Percentiles rank a stretch among this genome's conserved stretches.
These are phyloP conservation scores for Spiromastix sp. DNA, from an alignment of 2,329 filamentous ascomycete genomes.

Conservation along the genomic window DNA sequence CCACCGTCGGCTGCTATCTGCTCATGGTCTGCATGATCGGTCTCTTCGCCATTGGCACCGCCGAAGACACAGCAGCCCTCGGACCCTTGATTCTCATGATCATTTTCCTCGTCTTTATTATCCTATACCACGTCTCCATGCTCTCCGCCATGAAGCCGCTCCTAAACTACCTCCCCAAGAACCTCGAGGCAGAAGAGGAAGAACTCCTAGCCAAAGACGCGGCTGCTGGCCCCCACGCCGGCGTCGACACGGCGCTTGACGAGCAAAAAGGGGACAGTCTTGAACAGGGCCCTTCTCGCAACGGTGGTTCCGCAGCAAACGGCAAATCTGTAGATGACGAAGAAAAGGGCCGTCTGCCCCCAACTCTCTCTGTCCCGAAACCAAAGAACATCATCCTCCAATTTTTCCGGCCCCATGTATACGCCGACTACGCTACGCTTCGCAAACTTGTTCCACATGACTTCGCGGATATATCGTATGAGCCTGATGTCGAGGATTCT, in stretches of 20 bases:
- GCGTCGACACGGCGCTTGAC: slow-evolving; percentile 10
- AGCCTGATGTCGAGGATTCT: slow-evolving; percentile 49
- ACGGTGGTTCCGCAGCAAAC: slow-evolving; percentile 20
- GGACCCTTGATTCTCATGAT: slow-evolving; percentile 68
- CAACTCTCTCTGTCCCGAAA: slow-evolving; percentile 17
- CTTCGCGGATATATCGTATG: slow-evolving; percentile 49
- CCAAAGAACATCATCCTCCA: slow-evolving; percentile 28
- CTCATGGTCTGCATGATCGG: slow-evolving; percentile 75
- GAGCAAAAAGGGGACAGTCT: slow-evolving; percentile 15
- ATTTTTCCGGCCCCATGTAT: slow-evolving; percentile 70
- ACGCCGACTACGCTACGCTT: slow-evolving; percentile 61
- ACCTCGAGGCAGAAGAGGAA: slow-evolving; percentile 51
- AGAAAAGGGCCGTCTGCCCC: too few relatives aligned
- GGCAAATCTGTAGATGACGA: too few relatives aligned
- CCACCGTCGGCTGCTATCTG: slow-evolving; percentile 75
- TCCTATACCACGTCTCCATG: slow-evolving; percentile 63
- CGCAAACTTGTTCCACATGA: slow-evolving; percentile 56
- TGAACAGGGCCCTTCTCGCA: slow-evolving; percentile 18
- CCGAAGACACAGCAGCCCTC: slow-evolving; percentile 50
- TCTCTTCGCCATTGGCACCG: slow-evolving; percentile 61
- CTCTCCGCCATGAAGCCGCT: slow-evolving; percentile 65
- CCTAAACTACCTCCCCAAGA: slow-evolving; percentile 67
- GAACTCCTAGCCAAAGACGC: slow-evolving; percentile 15
- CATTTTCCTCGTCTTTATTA: slow-evolving; percentile 61
- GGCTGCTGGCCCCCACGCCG: slow-evolving; percentile 9